phyloP scores from a whole-genome alignment of 1,284 basidiomycete genomes.

The Cyathus olla region DNA sequence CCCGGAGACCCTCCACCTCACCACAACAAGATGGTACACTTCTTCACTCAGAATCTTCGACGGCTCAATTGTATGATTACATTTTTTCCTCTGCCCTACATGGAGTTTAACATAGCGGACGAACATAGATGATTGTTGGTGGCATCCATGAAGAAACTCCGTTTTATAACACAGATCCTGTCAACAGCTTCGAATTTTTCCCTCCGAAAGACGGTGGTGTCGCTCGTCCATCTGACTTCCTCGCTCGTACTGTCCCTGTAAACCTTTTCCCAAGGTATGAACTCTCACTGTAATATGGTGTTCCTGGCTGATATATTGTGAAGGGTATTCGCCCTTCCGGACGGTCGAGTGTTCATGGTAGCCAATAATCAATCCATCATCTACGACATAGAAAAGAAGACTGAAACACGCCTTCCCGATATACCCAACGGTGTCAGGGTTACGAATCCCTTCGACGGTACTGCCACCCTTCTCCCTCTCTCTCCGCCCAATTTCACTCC shows the following conservation, averaged over 20 bases:
- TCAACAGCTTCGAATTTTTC: constrained; percentile 65
- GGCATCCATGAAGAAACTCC: constrained; percentile 47
- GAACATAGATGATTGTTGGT: constrained; percentile 50
- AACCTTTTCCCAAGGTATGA: constrained; percentile 55
- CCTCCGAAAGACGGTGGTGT: constrained; percentile 60
- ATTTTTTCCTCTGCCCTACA: background rate
- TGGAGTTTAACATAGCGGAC: too few species aligned
- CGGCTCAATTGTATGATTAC: constrained; percentile 39
- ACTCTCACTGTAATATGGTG: background rate
- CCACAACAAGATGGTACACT: constrained; percentile 56
- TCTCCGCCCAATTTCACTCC: constrained; percentile 56
- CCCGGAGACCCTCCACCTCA: constrained; percentile 47
- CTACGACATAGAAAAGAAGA: constrained; percentile 56
- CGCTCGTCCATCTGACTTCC: constrained; percentile 58
- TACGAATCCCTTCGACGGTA: constrained; percentile 60
- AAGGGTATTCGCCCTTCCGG: constrained; percentile 45
- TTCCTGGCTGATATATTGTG: background rate
- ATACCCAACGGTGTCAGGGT: constrained; percentile 63
- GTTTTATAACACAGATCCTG: constrained; percentile 54
- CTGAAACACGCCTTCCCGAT: constrained; percentile 53
- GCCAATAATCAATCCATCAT: constrained; percentile 59
- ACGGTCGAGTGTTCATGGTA: constrained; percentile 55
- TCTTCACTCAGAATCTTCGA: constrained; percentile 54
- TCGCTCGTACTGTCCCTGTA: constrained; percentile 52
- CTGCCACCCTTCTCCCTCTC: constrained; percentile 60